phyloP scores from a whole-genome alignment of 2,329 filamentous ascomycete genomes.

The Drechslerella dactyloides region DNA sequence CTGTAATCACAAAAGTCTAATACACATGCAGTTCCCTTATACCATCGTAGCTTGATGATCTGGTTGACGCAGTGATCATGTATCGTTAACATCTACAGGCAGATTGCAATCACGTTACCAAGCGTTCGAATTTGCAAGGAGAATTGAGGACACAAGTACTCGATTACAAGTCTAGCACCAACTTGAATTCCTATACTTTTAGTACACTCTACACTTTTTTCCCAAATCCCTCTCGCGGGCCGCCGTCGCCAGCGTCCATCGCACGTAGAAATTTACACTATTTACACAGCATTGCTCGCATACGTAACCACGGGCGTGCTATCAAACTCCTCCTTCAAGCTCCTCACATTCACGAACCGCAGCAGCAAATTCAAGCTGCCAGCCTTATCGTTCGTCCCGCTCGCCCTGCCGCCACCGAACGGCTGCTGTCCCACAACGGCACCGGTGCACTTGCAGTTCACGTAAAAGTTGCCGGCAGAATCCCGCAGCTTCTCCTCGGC shows the following conservation, averaged over 20 bases:
- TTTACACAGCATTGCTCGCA: slow-evolving; percentile 71
- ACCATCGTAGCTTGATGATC: too few relatives aligned
- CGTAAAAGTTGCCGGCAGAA: slow-evolving; percentile 81
- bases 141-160: too few relatives aligned
- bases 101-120: too few relatives aligned
- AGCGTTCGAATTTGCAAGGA: too few relatives aligned
- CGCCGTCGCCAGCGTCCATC: neutral
- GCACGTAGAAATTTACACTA: neutral
- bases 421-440: slow-evolving; percentile 76
- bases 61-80: too few relatives aligned
- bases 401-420: slow-evolving; percentile 72
- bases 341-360: slow-evolving; percentile 71
- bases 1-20: too few relatives aligned
- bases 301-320: slow-evolving; percentile 70
- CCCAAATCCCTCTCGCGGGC: slow-evolving; percentile 4
- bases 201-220: neutral
- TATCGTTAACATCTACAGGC: too few relatives aligned
- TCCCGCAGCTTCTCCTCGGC: slow-evolving; percentile 76
- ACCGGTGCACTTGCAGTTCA: slow-evolving; percentile 82
- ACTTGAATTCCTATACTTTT: neutral
- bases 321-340: slow-evolving; percentile 77
- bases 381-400: slow-evolving; percentile 76
- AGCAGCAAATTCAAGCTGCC: slow-evolving; percentile 69
- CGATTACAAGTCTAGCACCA: too few relatives aligned
- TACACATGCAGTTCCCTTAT: too few relatives aligned